These are phyloP conservation scores for Pisolithus marmoratus DNA, from an alignment of 768 basidiomycete species.

Conservation along the genomic window DNA sequence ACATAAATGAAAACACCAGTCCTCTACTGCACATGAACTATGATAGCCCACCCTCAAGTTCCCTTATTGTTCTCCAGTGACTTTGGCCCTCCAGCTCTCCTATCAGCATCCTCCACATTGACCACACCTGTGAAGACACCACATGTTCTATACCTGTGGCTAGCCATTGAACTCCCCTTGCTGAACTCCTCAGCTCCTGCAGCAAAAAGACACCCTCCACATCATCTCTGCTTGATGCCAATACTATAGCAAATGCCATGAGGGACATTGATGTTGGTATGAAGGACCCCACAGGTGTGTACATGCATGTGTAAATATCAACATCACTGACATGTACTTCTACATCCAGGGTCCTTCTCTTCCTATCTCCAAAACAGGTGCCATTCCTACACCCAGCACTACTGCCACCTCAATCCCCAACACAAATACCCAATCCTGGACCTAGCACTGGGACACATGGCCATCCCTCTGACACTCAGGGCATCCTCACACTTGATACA, in stretches of 20 bases:
- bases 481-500: constrained; percentile 43
- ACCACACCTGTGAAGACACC: constrained; percentile 67
- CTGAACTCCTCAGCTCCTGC: constrained; percentile 53
- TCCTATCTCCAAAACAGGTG: constrained; percentile 30
- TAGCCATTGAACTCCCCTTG: constrained; percentile 83
- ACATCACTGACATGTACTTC: constrained; percentile 19
- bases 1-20: constrained; percentile 21
- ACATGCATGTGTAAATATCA: constrained; percentile 3
- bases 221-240: constrained; percentile 1
- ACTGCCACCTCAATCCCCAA: no score
- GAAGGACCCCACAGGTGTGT: constrained; percentile 18
- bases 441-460: constrained; percentile 45
- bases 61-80: constrained; percentile 69
- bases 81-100: constrained; percentile 73
- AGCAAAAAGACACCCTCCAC: constrained; percentile 15
- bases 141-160: constrained; percentile 49
- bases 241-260: constrained; percentile 1
- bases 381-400: no score
- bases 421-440: constrained; percentile 39
- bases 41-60: constrained; percentile 50
- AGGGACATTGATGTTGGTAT: constrained; percentile 21
- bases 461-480: constrained; percentile 57
- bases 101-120: constrained; percentile 62
- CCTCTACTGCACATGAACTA: not conserved
- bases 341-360: constrained; percentile 30